phyloP scores from a whole-genome alignment of 805 yeast species.

The Metschnikowia koreensis region DNA sequence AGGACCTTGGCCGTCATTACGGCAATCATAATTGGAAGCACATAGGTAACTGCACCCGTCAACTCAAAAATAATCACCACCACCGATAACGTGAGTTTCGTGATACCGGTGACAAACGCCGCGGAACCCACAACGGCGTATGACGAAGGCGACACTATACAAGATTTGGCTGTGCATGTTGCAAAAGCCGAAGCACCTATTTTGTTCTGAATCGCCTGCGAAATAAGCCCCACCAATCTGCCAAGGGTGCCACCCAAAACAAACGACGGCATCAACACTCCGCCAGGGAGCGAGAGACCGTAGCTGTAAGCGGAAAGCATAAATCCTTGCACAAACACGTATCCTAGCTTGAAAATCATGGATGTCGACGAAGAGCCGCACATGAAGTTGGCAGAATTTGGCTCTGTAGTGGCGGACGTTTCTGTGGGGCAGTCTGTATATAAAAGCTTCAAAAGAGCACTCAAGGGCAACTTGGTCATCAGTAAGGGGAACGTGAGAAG shows the following conservation, averaged over 20 bases:
- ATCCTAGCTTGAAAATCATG: constrained; percentile 29
- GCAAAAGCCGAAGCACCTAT: constrained; percentile 30
- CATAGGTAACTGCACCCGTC: constrained; percentile 83
- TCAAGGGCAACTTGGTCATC: constrained; percentile 53
- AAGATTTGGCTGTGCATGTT: constrained; percentile 42
- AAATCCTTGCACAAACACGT: constrained; percentile 50
- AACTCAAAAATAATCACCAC: constrained; percentile 81
- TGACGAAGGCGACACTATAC: constrained; percentile 79
- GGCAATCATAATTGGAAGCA: constrained; percentile 81
- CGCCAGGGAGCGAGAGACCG: constrained; percentile 69
- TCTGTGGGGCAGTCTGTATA: constrained; percentile 62
- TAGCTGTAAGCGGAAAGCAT: constrained; percentile 65
- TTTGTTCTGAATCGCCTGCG: constrained; percentile 48
- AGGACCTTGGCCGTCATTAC: constrained; percentile 73
- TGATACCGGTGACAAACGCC: constrained; percentile 74
- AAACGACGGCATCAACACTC: constrained; percentile 61
- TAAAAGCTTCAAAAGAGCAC: constrained; percentile 55
- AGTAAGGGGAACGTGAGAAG: constrained; percentile 54
- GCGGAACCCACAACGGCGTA: constrained; percentile 91
- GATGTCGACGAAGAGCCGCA: constrained; percentile 27
- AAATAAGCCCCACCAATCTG: constrained; percentile 51
- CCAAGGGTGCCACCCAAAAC: constrained; percentile 63
- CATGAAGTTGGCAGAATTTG: constrained; percentile 35
- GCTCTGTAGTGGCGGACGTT: constrained; percentile 4
- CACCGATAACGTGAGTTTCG: constrained; percentile 74